These are phyloP conservation scores for Penicillium sp. DNA, from an alignment of 2,329 filamentous ascomycete species.

Conservation along the genomic window DNA sequence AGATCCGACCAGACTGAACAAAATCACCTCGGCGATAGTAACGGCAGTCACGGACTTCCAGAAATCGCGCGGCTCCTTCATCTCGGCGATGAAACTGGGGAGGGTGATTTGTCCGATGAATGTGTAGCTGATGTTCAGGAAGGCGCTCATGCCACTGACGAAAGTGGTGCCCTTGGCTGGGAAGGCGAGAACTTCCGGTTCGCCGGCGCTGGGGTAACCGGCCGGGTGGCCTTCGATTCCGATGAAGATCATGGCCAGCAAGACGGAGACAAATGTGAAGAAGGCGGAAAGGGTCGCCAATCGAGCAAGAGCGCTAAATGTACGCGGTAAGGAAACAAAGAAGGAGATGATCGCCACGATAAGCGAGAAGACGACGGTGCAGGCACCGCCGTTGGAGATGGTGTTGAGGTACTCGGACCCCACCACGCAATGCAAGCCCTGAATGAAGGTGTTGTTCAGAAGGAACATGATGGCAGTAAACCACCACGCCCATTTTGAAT, in stretches of 20 bases:
- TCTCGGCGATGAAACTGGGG: constrained; percentile 92
- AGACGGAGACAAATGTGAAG: constrained; percentile 86
- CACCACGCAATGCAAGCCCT: constrained; percentile 78
- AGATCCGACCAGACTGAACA: constrained; percentile 79
- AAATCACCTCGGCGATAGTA: constrained; percentile 80
- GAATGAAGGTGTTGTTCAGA: constrained; percentile 90
- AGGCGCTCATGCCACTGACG: constrained; percentile 78
- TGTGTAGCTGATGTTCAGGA: constrained; percentile 93
- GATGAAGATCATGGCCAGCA: constrained; percentile 80
- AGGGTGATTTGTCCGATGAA: constrained; percentile 95
- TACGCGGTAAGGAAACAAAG: constrained; percentile 77
- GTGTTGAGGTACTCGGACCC: constrained; percentile 89
- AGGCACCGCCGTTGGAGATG: constrained; percentile 69
- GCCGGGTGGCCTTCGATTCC: constrained; percentile 73
- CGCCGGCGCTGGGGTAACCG: constrained; percentile 61
- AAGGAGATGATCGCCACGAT: constrained; percentile 74
- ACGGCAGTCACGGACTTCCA: constrained; percentile 90
- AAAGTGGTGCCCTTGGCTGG: constrained; percentile 73
- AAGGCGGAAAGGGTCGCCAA: constrained; percentile 76
- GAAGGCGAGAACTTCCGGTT: constrained; percentile 66
- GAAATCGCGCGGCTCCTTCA: constrained; percentile 79
- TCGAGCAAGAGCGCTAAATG: constrained; percentile 76
- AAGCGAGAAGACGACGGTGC: constrained; percentile 77
- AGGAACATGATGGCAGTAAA: constrained; percentile 81
- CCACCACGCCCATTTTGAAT: constrained; percentile 69